Percentiles rank a stretch among this genome's conserved stretches.
These are phyloP conservation scores for Orbilia ellipsospora DNA, from an alignment of 2,329 filamentous ascomycete genomes.

Conservation along the genomic window DNA sequence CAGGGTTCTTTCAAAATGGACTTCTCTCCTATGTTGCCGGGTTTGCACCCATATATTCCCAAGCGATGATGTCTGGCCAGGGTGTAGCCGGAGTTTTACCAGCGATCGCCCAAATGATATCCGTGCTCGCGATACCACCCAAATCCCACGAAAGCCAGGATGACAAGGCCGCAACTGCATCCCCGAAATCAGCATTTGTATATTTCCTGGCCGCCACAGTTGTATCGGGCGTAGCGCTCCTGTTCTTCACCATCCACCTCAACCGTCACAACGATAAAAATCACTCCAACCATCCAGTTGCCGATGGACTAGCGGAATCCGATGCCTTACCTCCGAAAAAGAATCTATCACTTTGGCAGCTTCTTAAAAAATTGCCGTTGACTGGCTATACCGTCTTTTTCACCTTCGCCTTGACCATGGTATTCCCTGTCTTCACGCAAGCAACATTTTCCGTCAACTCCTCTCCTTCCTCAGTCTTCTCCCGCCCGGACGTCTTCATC, in stretches of 20 bases:
- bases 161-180: constrained; percentile 59
- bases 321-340: constrained; percentile 62
- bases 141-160: constrained; percentile 61
- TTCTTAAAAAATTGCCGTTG: constrained; percentile 83
- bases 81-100: constrained; percentile 91
- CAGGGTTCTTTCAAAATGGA: constrained; percentile 90
- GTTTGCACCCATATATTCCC: constrained; percentile 90
- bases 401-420: constrained; percentile 88
- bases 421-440: constrained; percentile 89
- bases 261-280: constrained; percentile 64
- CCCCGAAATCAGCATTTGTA: constrained; percentile 73
- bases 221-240: constrained; percentile 76
- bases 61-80: constrained; percentile 96
- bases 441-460: constrained; percentile 57
- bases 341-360: constrained; percentile 70
- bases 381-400: constrained; percentile 80
- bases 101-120: constrained; percentile 84
- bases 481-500: constrained; percentile 82
- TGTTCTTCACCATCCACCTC: constrained; percentile 79
- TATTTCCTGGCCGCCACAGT: constrained; percentile 90
- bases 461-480: constrained; percentile 66
- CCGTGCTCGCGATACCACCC: constrained; percentile 75
- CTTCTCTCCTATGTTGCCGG: constrained; percentile 90
- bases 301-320: constrained; percentile 68
- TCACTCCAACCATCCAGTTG: constrained; percentile 62